These are phyloP conservation scores for Hevea brasiliensis DNA, from an alignment of 345 rosid species.

Conservation along the genomic window DNA sequence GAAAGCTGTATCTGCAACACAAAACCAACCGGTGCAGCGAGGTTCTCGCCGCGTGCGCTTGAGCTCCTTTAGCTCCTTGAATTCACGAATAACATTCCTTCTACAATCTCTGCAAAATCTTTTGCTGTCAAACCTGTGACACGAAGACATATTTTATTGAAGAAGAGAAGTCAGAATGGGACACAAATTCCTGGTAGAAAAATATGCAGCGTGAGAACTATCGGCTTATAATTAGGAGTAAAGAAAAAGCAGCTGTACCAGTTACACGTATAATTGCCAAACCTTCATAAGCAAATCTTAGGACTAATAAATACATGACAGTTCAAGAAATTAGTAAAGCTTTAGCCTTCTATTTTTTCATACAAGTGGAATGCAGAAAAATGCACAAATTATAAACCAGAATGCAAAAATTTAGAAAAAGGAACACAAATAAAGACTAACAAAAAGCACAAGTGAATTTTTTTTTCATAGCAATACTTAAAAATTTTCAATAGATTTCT, in stretches of 20 bases:
- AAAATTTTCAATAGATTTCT: not conserved
- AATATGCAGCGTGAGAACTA: constrained; percentile 9
- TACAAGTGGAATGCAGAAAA: not conserved
- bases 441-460: not conserved
- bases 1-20: constrained; percentile 82
- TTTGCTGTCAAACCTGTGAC: constrained; percentile 87
- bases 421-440: too few species aligned
- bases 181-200: not conserved
- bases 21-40: constrained; percentile 86
- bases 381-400: not conserved
- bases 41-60: constrained; percentile 84
- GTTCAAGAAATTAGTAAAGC: not conserved
- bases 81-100: constrained; percentile 87
- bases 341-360: not conserved
- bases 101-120: constrained; percentile 98
- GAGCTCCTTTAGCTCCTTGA: constrained; percentile 92
- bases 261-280: not conserved
- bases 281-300: not conserved
- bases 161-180: not conserved
- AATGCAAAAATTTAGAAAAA: not conserved
- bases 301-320: too few species aligned
- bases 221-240: not conserved
- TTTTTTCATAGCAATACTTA: not conserved
- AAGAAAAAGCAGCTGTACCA: not conserved
- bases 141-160: constrained; percentile 14